A percentile compares a stretch with the other conserved stretches of the same genome.
Conservation (phyloP, 2,329 filamentous ascomycete species). For the Tolypocladium sp. region DNA sequence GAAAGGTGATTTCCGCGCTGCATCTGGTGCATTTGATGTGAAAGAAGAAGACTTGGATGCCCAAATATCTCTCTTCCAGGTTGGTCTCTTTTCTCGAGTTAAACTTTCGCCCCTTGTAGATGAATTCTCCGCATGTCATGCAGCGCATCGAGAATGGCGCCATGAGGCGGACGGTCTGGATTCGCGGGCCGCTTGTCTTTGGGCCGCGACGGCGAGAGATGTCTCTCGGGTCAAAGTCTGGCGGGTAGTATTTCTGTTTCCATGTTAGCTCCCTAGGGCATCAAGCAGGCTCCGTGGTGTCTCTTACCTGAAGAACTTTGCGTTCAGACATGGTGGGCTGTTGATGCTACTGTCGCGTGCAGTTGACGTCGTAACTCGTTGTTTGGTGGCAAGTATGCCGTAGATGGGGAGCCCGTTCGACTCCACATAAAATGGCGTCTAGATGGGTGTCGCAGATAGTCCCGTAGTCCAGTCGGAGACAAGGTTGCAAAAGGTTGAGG, state of each 20-base stretch:
- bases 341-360: neutral
- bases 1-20: constrained; percentile 80
- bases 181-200: constrained; percentile 66
- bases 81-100: constrained; percentile 91
- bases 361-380: neutral
- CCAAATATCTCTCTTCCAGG: constrained; percentile 77
- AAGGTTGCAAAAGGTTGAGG: neutral
- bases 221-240: constrained; percentile 83
- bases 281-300: constrained; percentile 10
- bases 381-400: neutral
- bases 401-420: neutral
- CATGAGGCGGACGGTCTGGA: constrained; percentile 86
- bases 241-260: constrained; percentile 50
- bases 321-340: constrained; percentile 66
- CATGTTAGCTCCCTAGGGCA: neutral
- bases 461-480: neutral
- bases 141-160: constrained; percentile 33
- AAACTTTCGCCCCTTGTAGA: constrained; percentile 91
- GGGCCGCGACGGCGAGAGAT: constrained; percentile 61
- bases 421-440: neutral
- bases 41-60: constrained; percentile 81
- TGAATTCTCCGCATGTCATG: constrained; percentile 58
- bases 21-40: constrained; percentile 78
- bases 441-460: neutral
- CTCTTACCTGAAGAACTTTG: constrained; percentile 54